phyloP scores from a whole-genome alignment of 306 rosid species.

The Prunus mira region DNA sequence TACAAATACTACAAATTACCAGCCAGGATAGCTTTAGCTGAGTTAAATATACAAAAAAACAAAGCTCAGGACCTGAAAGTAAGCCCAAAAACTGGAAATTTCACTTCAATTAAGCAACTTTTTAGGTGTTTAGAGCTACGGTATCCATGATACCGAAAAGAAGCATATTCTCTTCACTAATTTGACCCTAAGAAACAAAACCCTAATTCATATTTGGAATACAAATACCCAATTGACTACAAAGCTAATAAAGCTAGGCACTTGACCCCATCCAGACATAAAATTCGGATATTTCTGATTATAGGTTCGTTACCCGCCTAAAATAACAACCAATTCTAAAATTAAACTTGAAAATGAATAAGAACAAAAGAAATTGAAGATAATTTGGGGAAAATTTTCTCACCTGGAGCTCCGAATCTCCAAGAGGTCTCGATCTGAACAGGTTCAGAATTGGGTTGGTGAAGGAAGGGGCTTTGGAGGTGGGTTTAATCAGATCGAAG shows the following conservation, averaged over 20 bases:
- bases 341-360: not conserved
- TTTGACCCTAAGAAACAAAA: not conserved
- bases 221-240: not conserved
- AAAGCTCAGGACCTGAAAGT: not conserved
- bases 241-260: not conserved
- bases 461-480: not conserved
- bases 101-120: conserved; percentile 1
- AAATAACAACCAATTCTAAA: not conserved
- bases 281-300: not conserved
- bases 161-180: not conserved
- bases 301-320: not conserved
- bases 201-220: not conserved
- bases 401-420: conserved; percentile 25
- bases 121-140: not conserved
- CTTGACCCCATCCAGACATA: not conserved
- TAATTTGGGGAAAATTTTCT: conserved; percentile 3
- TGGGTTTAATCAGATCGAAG: conserved; percentile 24
- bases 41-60: not conserved
- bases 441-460: not conserved
- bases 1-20: not conserved
- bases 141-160: not conserved
- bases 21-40: not conserved
- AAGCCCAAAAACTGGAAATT: not conserved
- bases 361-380: not conserved
- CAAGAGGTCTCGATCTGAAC: conserved; percentile 13